These are phyloP conservation scores for Saccharata proteae DNA, from an alignment of 2,329 filamentous ascomycete genomes.

Conservation along the genomic window DNA sequence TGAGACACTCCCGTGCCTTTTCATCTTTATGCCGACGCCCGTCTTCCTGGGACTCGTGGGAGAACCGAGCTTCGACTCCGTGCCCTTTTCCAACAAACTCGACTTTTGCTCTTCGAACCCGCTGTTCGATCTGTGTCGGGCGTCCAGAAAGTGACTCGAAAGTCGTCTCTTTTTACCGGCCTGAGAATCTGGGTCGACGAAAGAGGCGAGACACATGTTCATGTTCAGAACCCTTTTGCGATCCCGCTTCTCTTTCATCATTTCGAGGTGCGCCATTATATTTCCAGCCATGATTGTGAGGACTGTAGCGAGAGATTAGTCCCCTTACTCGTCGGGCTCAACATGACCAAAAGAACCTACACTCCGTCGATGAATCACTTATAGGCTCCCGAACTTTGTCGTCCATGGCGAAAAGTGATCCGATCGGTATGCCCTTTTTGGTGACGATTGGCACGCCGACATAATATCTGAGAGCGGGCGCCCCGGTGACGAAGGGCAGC, in stretches of 20 bases:
- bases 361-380: constrained; percentile 9
- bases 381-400: constrained; percentile 13
- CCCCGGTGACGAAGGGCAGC: constrained; percentile 17
- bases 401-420: constrained; percentile 20
- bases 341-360: no score
- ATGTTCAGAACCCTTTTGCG: constrained; percentile 15
- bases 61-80: no score
- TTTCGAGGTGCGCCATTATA: constrained; percentile 23
- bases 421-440: constrained; percentile 21
- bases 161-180: constrained; percentile 2
- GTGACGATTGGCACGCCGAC: constrained; percentile 21
- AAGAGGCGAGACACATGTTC: constrained; percentile 16
- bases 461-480: constrained; percentile 19
- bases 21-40: no score
- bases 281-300: constrained; percentile 20
- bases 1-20: no score
- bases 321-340: no score
- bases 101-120: no score
- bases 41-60: no score
- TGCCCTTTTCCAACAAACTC: no score
- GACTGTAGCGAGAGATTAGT: constrained; percentile 8
- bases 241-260: constrained; percentile 22
- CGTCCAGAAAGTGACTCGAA: no score
- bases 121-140: no score
- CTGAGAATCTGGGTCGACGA: constrained; percentile 15